These are phyloP conservation scores for Fusarium sp. DNA, from an alignment of 2,329 filamentous ascomycete species.

Conservation along the genomic window DNA sequence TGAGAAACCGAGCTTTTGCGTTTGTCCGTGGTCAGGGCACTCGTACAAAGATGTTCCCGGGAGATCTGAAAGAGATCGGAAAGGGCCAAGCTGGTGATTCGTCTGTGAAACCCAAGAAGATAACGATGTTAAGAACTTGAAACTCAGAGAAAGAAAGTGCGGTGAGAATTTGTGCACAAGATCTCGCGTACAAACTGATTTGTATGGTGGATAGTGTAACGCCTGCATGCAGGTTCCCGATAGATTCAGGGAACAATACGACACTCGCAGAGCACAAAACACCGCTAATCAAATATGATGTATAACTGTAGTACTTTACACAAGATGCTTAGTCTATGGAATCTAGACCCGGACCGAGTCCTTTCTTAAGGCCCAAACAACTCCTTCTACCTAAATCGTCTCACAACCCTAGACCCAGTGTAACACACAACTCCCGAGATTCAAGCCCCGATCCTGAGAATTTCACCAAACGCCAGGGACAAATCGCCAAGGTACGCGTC, in stretches of 20 bases:
- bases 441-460: rapidly evolving
- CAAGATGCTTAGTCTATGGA: neutral
- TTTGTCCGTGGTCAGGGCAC: neutral
- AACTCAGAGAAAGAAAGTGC: neutral
- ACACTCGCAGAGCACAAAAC: rapidly evolving
- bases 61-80: rapidly evolving
- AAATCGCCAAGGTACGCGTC: conserved; percentile 57
- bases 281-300: neutral
- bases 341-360: neutral
- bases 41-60: neutral
- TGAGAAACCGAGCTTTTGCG: rapidly evolving
- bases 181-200: neutral
- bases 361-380: neutral
- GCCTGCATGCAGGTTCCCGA: neutral
- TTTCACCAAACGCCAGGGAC: conserved; percentile 52
- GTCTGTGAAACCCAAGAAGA: neutral
- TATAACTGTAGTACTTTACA: neutral
- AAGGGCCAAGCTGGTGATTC: rapidly evolving
- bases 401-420: neutral
- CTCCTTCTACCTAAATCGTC: neutral
- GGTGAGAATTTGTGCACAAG: neutral
- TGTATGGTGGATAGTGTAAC: rapidly evolving
- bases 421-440: no score
- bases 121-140: neutral
- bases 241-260: neutral